phyloP scores from a whole-genome alignment of 192 early-diverging fungal species.

The Helicostylum pulchrum region DNA sequence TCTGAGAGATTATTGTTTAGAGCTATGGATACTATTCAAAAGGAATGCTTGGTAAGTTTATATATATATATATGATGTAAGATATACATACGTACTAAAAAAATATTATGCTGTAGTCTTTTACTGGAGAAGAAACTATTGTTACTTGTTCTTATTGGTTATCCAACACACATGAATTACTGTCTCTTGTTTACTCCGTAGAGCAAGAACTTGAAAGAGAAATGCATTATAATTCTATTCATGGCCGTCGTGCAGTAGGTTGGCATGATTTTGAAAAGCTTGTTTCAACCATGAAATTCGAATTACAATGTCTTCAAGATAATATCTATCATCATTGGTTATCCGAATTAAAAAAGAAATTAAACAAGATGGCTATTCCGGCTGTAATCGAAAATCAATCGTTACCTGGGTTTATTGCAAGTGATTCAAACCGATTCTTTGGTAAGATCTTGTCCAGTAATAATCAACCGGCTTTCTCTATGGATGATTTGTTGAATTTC shows the following conservation, averaged over 20 bases:
- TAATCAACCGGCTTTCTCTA: slow-evolving; percentile 75
- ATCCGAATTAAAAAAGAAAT: slow-evolving; percentile 92
- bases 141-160: slow-evolving; percentile 91
- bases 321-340: slow-evolving; percentile 98
- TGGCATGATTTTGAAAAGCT: slow-evolving; percentile 77
- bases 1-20: slow-evolving; percentile 84
- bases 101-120: slow-evolving; percentile 35
- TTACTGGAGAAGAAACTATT: slow-evolving; percentile 75
- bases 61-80: neutral
- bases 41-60: slow-evolving; percentile 56
- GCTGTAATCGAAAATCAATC: slow-evolving; percentile 96
- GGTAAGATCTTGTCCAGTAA: slow-evolving; percentile 82
- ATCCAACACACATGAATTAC: slow-evolving; percentile 92
- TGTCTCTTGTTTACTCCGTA: slow-evolving; percentile 78
- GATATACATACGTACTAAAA: no score
- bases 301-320: slow-evolving; percentile 88
- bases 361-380: slow-evolving; percentile 92
- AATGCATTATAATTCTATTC: slow-evolving; percentile 61
- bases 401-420: slow-evolving; percentile 91
- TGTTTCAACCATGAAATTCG: slow-evolving; percentile 82
- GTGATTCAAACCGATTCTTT: slow-evolving; percentile 86
- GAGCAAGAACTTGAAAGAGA: slow-evolving; percentile 65
- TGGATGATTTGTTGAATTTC: slow-evolving; percentile 93
- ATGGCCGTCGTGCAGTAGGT: slow-evolving; percentile 48
- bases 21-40: slow-evolving; percentile 80